These are phyloP conservation scores for Trypanosomatidae sp. DNA, from an alignment of 208 protist genomes.

Conservation along the genomic window DNA sequence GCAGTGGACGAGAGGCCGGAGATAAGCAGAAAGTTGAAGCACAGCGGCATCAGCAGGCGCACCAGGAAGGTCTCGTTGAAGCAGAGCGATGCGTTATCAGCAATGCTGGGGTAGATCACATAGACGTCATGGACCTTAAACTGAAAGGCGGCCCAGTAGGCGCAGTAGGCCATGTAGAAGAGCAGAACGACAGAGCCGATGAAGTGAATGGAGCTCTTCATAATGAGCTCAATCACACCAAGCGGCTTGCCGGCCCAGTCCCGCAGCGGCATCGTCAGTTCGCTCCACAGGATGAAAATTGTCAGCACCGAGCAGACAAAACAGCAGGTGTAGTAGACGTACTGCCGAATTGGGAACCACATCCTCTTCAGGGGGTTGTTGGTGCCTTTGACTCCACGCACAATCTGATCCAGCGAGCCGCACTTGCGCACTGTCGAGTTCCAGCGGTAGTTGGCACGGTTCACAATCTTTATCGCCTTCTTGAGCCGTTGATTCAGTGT, in stretches of 20 bases:
- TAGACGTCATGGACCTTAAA: conserved; percentile 92
- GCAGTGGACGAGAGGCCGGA: conserved; percentile 49
- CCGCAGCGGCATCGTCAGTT: conserved; percentile 79
- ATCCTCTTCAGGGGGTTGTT: conserved; percentile 60
- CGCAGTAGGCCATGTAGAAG: conserved; percentile 91
- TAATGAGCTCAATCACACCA: conserved; percentile 75
- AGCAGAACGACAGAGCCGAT: conserved; percentile 81
- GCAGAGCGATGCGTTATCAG: conserved; percentile 87
- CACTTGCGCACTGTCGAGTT: conserved; percentile 66
- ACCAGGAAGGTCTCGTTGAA: conserved; percentile 89
- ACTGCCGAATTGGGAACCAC: conserved; percentile 70
- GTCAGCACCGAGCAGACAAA: conserved; percentile 63
- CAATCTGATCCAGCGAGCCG: conserved; percentile 65
- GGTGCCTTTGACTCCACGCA: conserved; percentile 50
- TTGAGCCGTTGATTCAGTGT: conserved; percentile 78
- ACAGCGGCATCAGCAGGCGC: conserved; percentile 91
- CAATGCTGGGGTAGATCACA: conserved; percentile 84
- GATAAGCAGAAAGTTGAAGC: conserved; percentile 91
- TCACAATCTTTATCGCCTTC: conserved; percentile 75
- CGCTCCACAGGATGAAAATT: conserved; percentile 83
- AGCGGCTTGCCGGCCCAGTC: conserved; percentile 45
- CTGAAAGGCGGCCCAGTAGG: conserved; percentile 91
- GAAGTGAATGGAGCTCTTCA: conserved; percentile 72
- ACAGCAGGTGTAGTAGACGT: conserved; percentile 60
- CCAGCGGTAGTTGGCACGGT: conserved; percentile 83